Evolutionary conservation across 495 filamentous ascomycete species (phyloP).

Genomic region (Penicillium manginii): DNA sequence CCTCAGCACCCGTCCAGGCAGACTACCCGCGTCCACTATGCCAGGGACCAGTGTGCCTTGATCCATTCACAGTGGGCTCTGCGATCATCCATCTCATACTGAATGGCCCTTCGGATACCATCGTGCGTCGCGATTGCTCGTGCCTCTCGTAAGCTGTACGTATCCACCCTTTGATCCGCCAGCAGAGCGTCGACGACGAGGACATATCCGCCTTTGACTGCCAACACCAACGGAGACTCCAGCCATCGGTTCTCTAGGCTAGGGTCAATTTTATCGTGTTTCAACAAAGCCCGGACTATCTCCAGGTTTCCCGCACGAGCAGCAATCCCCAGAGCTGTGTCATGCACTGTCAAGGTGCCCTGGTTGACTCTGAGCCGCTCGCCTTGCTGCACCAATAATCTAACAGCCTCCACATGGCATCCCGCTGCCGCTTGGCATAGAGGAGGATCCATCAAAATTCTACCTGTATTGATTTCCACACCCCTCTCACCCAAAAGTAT

Average conservation of each 20-base stretch:
- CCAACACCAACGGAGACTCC: no score
- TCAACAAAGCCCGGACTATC: constrained; percentile 13
- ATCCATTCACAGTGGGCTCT: neutral
- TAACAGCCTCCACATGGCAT: no score
- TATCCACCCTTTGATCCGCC: no score
- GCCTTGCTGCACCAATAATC: no score
- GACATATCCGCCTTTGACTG: no score
- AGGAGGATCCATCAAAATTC: constrained; percentile 9
- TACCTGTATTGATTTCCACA: constrained; percentile 14
- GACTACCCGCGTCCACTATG: neutral
- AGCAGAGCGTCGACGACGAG: no score
- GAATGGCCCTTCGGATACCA: neutral
- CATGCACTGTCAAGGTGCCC: constrained; percentile 10
- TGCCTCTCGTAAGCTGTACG: no score
- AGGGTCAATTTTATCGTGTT: constrained; percentile 11
- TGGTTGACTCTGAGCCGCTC: constrained; percentile 11
- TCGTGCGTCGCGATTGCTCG: neutral
- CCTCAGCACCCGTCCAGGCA: neutral
- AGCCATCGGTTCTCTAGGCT: constrained; percentile 9
- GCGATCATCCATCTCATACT: neutral
- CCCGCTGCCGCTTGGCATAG: neutral
- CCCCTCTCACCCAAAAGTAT: constrained; percentile 5
- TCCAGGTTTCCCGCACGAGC: constrained; percentile 13
- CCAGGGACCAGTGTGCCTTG: neutral
- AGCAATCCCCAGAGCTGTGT: constrained; percentile 18